Evolutionary conservation across 129 eudicot species (phyloP).

Genomic region (Flaveria robusta): DNA sequence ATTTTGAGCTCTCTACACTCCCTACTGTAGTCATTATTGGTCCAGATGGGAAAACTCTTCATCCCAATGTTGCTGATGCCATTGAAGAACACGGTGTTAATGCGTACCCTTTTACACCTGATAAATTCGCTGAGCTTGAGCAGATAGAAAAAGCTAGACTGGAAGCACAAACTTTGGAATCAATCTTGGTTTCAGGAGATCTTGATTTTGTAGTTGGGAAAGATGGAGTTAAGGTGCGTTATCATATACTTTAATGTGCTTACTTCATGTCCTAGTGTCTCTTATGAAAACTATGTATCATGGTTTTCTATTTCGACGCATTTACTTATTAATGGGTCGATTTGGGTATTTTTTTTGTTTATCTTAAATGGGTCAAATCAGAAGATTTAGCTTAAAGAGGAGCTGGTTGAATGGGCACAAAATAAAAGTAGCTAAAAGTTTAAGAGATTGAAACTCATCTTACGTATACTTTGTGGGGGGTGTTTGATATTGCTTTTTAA

Average conservation of each 20-base stretch:
- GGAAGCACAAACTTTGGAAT: slow-evolving; percentile 83
- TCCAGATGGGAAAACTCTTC: slow-evolving; percentile 83
- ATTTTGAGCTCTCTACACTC: slow-evolving; percentile 60
- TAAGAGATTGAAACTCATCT: neutral
- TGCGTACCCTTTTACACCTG: slow-evolving; percentile 86
- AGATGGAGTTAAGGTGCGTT: slow-evolving; percentile 57
- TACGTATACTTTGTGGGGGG: neutral
- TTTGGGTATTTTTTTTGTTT: neutral
- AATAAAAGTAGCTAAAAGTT: neutral
- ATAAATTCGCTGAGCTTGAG: slow-evolving; percentile 68
- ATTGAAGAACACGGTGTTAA: slow-evolving; percentile 72
- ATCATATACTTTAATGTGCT: slow-evolving; percentile 11
- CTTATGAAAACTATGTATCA: neutral
- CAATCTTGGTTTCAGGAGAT: slow-evolving; percentile 64
- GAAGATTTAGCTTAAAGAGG: neutral
- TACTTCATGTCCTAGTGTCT: neutral
- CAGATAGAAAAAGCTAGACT: slow-evolving; percentile 59
- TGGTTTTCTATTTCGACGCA: neutral
- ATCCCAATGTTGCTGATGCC: slow-evolving; percentile 63
- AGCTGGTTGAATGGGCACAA: neutral
- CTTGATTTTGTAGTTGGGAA: slow-evolving; percentile 63
- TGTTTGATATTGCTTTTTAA: no score
- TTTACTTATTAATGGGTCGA: neutral
- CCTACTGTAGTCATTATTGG: slow-evolving; percentile 75
- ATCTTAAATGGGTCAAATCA: neutral